phyloP scores from a whole-genome alignment of 2,329 filamentous ascomycete genomes.

The Aspergillus transmontanensis region DNA sequence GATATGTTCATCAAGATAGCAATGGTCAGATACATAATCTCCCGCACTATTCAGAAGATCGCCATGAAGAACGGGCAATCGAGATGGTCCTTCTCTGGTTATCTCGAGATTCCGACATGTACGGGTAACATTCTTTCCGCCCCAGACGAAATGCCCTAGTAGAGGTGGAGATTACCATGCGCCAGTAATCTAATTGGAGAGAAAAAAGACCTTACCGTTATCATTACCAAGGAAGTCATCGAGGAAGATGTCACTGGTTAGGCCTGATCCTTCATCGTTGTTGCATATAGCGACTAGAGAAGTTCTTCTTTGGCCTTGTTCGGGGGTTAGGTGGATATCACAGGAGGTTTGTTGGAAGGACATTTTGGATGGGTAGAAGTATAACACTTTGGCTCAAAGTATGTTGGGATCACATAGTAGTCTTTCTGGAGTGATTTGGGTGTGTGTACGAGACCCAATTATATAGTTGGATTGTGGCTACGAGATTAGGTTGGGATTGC shows the following conservation, averaged over 20 bases:
- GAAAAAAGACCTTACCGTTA: constrained; percentile 7
- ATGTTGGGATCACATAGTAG: neutral
- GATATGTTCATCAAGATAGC: constrained; percentile 15
- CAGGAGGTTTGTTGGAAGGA: constrained; percentile 20
- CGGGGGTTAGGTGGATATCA: constrained; percentile 15
- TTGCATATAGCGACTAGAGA: constrained; percentile 21
- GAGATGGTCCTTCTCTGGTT: constrained; percentile 15
- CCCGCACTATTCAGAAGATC: constrained; percentile 16
- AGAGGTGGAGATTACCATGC: neutral
- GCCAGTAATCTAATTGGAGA: fast-evolving
- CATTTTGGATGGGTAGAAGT: constrained; percentile 7
- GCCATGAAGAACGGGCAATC: constrained; percentile 16
- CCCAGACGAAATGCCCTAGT: constrained; percentile 21
- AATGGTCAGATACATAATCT: constrained; percentile 5
- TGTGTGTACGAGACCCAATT: neutral
- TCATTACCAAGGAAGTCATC: constrained; percentile 20
- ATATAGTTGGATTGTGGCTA: neutral
- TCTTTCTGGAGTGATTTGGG: neutral
- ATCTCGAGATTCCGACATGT: constrained; percentile 15
- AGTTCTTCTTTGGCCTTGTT: neutral
- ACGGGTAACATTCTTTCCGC: constrained; percentile 16
- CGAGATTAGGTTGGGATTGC: neutral
- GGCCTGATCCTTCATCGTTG: constrained; percentile 21
- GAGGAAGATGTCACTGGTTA: constrained; percentile 16
- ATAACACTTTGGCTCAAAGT: no score